These are phyloP conservation scores for Puccinia horiana DNA, from an alignment of 1,284 basidiomycete genomes.

Conservation along the genomic window DNA sequence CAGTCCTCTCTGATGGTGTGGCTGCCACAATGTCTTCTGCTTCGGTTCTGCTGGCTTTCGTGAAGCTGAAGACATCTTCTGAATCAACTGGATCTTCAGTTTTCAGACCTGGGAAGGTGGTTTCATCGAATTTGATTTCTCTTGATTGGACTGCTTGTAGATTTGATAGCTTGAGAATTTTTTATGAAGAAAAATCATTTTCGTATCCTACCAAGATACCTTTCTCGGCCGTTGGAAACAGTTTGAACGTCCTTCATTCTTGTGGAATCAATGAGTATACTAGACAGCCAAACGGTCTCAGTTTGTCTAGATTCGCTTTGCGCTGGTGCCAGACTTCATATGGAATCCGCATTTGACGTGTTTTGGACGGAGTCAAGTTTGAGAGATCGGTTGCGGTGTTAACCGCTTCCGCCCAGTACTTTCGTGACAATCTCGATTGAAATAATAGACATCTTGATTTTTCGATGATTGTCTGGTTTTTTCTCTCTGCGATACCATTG, in stretches of 20 bases:
- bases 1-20: too few species aligned
- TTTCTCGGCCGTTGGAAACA: not conserved
- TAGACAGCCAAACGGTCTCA: constrained; percentile 7
- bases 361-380: not conserved
- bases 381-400: not conserved
- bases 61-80: too few species aligned
- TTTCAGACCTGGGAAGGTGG: too few species aligned
- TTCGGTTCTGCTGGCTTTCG: too few species aligned
- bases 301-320: not conserved
- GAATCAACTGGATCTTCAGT: too few species aligned
- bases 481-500: not conserved
- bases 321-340: not conserved
- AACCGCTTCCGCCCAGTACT: constrained; percentile 7
- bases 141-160: too few species aligned
- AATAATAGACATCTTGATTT: not conserved
- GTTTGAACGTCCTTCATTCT: not conserved
- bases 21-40: too few species aligned
- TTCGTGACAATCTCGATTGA: not conserved
- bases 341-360: not conserved
- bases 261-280: not conserved
- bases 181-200: not conserved
- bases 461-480: not conserved
- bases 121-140: too few species aligned
- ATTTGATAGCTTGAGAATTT: not conserved
- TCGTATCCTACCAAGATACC: constrained; percentile 9